Base-by-base conservation (phyloP, 371 early-diverging fungal species). In the Mortierella sp. region DNA sequence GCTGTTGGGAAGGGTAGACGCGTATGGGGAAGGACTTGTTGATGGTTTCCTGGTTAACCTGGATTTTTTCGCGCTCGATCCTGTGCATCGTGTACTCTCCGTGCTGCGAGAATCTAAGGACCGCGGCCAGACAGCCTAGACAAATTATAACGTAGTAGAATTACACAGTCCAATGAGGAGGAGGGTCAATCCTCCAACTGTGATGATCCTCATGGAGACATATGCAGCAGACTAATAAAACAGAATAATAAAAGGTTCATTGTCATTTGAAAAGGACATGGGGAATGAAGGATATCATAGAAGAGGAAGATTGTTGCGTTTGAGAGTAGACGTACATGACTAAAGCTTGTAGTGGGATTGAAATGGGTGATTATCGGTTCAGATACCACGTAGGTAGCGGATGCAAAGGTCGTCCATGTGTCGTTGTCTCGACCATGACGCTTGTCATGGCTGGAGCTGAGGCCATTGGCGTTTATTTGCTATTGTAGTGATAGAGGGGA, bases 1-100 rank as follows among this genome's bases (percentile, higher is more conserved):
- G 68, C 11, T 74, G 52, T 0, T 47, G 26, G 5, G 73, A 82
- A 19, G 79, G 83, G 19, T 66, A 82, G 39, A 78, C 47, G 11
- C 83, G 83, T 37, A 75, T 78, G 0, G 78, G 76, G 37, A 82
- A 75, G 45, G 58, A 41, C 8, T 45, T 71, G 52, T 78, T 66
- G 73, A 82, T 78, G 19, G 67, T 69, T 0, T 41, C 16, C 50
- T 82, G 78, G 29, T 71, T 48, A 37, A 78, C 71, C 24, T 26
- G 45, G 3, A 44, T 26, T 14, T 68, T 75, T 26, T 72, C 73
- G 2, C 26, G 55, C 8, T 69, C 76, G 13, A 61, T 41, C 8
- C 44, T 29, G 9, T 52, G 55, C 1, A 58, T 55, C 1, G 48
- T 19, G 7, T 26, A 34, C 6, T 40, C 48, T 26, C 70, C 69